Percentiles rank a stretch among this genome's conserved stretches.
Conservation (phyloP, 306 rosid species). For the Corylus heterophylla region DNA sequence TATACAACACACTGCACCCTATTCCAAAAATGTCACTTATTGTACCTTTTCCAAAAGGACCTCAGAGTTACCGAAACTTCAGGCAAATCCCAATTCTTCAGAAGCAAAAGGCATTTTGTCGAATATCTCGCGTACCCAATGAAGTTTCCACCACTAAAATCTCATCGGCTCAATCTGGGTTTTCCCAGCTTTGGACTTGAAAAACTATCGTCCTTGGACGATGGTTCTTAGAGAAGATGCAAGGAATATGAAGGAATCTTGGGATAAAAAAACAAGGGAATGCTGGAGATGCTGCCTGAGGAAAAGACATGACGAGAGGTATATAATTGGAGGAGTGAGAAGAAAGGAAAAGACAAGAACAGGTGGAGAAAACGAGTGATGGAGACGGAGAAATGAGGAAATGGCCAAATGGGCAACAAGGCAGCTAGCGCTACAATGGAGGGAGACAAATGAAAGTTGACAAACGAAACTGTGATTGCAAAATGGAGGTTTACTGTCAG, state of each 20-base stretch:
- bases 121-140: conserved; percentile 26
- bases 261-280: conserved; percentile 28
- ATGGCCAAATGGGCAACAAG: conserved; percentile 48
- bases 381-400: conserved; percentile 15
- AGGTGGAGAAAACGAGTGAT: conserved; percentile 21
- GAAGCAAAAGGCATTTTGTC: neutral
- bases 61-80: neutral
- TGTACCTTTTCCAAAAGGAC: conserved; percentile 11
- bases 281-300: conserved; percentile 36
- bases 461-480: conserved; percentile 32
- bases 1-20: neutral
- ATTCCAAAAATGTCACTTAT: neutral
- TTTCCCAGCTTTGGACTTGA: neutral
- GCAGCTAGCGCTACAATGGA: conserved; percentile 17
- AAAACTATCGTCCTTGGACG: conserved; percentile 3
- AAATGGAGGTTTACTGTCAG: neutral
- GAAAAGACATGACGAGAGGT: conserved; percentile 37
- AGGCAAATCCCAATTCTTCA: conserved; percentile 4
- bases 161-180: neutral
- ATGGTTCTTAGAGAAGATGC: neutral
- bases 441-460: conserved; percentile 38
- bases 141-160: conserved; percentile 2
- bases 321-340: conserved; percentile 27
- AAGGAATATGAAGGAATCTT: conserved; percentile 29
- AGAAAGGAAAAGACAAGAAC: conserved; percentile 13